Conservation (phyloP, 1,284 basidiomycete species). For the Ustilago lituana region DNA sequence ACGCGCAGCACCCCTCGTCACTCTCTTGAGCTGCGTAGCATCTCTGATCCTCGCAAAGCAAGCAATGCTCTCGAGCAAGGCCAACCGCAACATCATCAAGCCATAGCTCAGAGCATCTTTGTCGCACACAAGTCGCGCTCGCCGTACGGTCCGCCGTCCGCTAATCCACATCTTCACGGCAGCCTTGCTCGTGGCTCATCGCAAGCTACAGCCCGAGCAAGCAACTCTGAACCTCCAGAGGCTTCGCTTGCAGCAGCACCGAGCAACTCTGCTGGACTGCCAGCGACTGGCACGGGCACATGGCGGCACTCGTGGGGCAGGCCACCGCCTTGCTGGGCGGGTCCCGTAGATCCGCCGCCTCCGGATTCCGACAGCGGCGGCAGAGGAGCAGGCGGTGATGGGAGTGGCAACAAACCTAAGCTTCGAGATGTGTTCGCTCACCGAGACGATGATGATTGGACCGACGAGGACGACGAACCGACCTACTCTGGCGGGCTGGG, state of each 20-base stretch:
- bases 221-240: background rate
- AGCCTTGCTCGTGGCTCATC: constrained; percentile 19
- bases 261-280: constrained; percentile 13
- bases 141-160: constrained; percentile 60
- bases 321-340: constrained; percentile 61
- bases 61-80: constrained; percentile 2
- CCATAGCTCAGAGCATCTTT: constrained; percentile 50
- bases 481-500: constrained; percentile 56
- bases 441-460: constrained; percentile 56
- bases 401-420: constrained; percentile 13
- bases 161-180: constrained; percentile 51
- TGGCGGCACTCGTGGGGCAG: constrained; percentile 61
- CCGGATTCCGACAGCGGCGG: background rate
- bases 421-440: constrained; percentile 61
- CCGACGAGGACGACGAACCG: constrained; percentile 60
- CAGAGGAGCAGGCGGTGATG: background rate
- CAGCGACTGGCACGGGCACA: constrained; percentile 42
- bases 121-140: constrained; percentile 59
- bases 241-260: background rate
- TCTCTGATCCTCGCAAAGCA: constrained; percentile 20
- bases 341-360: constrained; percentile 54
- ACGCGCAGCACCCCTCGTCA: constrained; percentile 41
- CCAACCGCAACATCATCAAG: constrained; percentile 19
- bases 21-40: constrained; percentile 31
- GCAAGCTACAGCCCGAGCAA: background rate